phyloP scores from a whole-genome alignment of 2,329 filamentous ascomycete genomes.

The Dactylonectria macrodidyma region DNA sequence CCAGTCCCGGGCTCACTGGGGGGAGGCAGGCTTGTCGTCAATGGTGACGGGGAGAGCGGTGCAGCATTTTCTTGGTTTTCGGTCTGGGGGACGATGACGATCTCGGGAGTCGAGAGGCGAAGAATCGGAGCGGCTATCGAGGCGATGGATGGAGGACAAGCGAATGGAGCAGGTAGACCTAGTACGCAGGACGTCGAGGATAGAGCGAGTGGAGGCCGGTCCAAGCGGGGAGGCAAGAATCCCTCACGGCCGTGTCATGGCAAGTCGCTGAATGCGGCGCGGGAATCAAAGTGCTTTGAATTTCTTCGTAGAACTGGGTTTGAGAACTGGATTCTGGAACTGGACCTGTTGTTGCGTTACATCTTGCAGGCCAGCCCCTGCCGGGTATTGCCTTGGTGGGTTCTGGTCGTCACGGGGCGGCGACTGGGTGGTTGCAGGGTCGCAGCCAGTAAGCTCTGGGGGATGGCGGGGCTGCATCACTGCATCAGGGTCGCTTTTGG shows the following conservation, averaged over 20 bases:
- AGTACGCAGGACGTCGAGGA: conserved; percentile 14
- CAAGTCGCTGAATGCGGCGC: conserved; percentile 18
- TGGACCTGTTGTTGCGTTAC: conserved; percentile 25
- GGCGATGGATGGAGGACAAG: neutral
- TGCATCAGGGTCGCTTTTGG: conserved; percentile 7
- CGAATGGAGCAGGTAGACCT: conserved; percentile 2
- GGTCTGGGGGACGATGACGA: conserved; percentile 9
- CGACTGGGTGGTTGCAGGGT: conserved; percentile 27
- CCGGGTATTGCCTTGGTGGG: conserved; percentile 13
- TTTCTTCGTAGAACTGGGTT: conserved; percentile 5
- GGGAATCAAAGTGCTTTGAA: conserved; percentile 22
- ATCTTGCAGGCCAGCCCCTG: conserved; percentile 27
- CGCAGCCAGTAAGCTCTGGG: conserved; percentile 9
- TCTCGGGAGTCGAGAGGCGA: conserved; percentile 23
- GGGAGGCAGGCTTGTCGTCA: conserved; percentile 39
- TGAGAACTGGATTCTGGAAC: conserved; percentile 16
- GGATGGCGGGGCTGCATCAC: neutral
- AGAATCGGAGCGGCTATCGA: conserved; percentile 16
- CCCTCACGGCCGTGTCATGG: conserved; percentile 42
- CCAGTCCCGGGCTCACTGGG: conserved; percentile 36
- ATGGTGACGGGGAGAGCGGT: conserved; percentile 35
- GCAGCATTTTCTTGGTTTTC: conserved; percentile 44
- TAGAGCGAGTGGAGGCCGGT: conserved; percentile 35
- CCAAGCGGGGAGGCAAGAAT: conserved; percentile 32
- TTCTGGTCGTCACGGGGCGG: conserved; percentile 32